Percentiles rank a stretch among this genome's conserved stretches.
Evolutionary conservation across 208 protist genomes (phyloP).

Genomic region (Leishmania tropica): DNA sequence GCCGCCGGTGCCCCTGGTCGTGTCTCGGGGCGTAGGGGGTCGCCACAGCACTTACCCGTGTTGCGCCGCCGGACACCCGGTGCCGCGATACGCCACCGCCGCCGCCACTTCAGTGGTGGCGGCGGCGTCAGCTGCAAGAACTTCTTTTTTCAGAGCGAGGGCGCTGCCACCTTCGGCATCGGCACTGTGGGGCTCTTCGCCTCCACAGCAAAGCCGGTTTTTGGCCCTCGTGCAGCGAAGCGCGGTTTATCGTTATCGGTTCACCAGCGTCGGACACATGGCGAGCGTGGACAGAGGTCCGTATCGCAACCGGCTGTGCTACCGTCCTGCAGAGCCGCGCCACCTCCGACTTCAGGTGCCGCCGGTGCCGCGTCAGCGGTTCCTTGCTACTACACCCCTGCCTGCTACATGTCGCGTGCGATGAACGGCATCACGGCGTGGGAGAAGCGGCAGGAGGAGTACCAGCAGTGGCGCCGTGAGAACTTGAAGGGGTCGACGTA

Average conservation of each 20-base stretch:
- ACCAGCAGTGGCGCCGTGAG: slow-evolving; percentile 41
- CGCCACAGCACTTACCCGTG: background rate
- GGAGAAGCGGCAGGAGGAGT: slow-evolving; percentile 41
- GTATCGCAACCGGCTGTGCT: background rate
- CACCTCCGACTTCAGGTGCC: background rate
- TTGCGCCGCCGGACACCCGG: background rate
- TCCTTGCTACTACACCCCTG: slow-evolving; percentile 17
- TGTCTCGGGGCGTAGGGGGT: background rate
- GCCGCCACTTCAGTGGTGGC: slow-evolving; percentile 16
- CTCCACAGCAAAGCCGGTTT: slow-evolving; percentile 8
- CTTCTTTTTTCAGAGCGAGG: slow-evolving; percentile 39
- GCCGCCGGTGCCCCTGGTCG: background rate
- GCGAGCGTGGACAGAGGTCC: background rate
- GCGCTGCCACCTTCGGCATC: slow-evolving; percentile 33
- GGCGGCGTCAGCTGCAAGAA: slow-evolving; percentile 30
- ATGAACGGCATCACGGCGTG: slow-evolving; percentile 13
- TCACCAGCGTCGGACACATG: background rate
- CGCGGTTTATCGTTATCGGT: background rate
- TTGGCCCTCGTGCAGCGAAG: background rate
- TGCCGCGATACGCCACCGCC: background rate
- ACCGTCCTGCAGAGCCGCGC: background rate
- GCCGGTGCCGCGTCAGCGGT: background rate
- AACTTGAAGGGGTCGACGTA: slow-evolving; percentile 31
- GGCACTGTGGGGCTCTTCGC: slow-evolving; percentile 64
- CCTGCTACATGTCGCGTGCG: slow-evolving; percentile 30